Conservation (phyloP, 345 rosid genomes). For the Trapa incisa region DNA sequence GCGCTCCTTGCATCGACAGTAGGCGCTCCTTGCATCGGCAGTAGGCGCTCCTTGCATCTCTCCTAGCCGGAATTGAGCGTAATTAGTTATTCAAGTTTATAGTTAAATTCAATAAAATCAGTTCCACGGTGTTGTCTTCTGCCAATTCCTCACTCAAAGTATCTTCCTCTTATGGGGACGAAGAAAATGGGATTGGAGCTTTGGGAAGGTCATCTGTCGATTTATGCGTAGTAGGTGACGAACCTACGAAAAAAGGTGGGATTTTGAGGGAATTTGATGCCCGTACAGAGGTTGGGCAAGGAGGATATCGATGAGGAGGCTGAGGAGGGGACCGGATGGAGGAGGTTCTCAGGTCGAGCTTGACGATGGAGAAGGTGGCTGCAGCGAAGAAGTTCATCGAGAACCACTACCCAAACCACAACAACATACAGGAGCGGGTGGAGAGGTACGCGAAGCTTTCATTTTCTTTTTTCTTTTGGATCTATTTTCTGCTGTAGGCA, state of each 20-base stretch:
- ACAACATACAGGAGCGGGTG: conserved; percentile 79
- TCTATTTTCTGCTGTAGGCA: background rate
- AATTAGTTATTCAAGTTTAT: background rate
- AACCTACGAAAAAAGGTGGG: background rate
- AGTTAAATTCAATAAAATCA: background rate
- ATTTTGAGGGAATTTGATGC: conserved; percentile 8
- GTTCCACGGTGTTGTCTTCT: background rate
- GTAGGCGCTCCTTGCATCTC: background rate
- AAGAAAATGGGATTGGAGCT: background rate
- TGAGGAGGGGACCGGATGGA: conserved; percentile 32
- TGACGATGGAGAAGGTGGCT: conserved; percentile 98
- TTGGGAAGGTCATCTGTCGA: background rate
- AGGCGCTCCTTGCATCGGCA: background rate
- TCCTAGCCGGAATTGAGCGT: background rate
- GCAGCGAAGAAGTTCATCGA: conserved; percentile 96
- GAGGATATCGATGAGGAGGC: conserved; percentile 11
- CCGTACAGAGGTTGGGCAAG: conserved; percentile 14
- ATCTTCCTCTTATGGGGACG: background rate
- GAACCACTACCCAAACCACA: conserved; percentile 92
- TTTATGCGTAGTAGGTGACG: background rate
- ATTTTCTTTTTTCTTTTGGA: background rate
- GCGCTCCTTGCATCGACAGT: background rate
- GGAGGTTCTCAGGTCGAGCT: conserved; percentile 72
- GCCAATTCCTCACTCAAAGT: background rate
- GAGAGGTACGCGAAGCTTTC: conserved; percentile 41